Percentiles rank a stretch among this genome's conserved stretches.
phyloP scores from a whole-genome alignment of 1,284 basidiomycete genomes.

The Malassezia vespertilionis region DNA sequence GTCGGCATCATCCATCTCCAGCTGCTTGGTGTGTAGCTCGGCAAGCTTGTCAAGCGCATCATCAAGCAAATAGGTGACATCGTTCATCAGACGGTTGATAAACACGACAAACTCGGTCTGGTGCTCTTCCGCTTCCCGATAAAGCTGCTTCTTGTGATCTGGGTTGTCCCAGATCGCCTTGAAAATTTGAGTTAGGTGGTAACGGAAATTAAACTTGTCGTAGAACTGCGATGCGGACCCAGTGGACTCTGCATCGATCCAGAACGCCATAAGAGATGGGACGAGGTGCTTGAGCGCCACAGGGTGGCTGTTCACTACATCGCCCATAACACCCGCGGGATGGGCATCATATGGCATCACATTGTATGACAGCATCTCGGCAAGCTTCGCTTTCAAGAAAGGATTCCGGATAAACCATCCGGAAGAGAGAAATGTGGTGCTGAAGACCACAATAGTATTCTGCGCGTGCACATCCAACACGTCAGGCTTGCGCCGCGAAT shows the following conservation, averaged over 20 bases:
- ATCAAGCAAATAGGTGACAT: slow-evolving; percentile 94
- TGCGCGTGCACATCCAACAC: slow-evolving; percentile 64
- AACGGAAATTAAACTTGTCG: slow-evolving; percentile 79
- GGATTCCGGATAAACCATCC: slow-evolving; percentile 98
- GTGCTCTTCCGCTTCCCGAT: slow-evolving; percentile 24
- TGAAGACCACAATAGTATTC: slow-evolving; percentile 77
- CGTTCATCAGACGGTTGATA: slow-evolving; percentile 96
- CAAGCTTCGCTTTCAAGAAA: slow-evolving; percentile 93
- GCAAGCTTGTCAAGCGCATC: slow-evolving; percentile 81
- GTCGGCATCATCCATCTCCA: slow-evolving; percentile 65
- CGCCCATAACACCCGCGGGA: slow-evolving; percentile 66
- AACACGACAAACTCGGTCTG: slow-evolving; percentile 59
- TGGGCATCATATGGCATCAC: slow-evolving; percentile 66
- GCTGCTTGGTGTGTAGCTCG: slow-evolving; percentile 75
- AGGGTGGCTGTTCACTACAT: slow-evolving; percentile 69
- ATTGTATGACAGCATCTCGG: slow-evolving; percentile 80
- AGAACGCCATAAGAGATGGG: slow-evolving; percentile 84
- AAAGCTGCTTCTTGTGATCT: slow-evolving; percentile 38
- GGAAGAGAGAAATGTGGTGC: slow-evolving; percentile 80
- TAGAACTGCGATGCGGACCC: slow-evolving; percentile 97
- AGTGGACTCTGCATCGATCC: slow-evolving; percentile 94
- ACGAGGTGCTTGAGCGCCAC: slow-evolving; percentile 79
- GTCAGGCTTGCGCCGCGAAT: slow-evolving; percentile 65
- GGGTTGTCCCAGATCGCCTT: slow-evolving; percentile 42
- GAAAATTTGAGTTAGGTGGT: slow-evolving; percentile 41